Percentiles rank a stretch among this genome's conserved stretches.
These are phyloP conservation scores for Schizophyllum amplum DNA, from an alignment of 1,284 basidiomycete genomes.

Conservation along the genomic window DNA sequence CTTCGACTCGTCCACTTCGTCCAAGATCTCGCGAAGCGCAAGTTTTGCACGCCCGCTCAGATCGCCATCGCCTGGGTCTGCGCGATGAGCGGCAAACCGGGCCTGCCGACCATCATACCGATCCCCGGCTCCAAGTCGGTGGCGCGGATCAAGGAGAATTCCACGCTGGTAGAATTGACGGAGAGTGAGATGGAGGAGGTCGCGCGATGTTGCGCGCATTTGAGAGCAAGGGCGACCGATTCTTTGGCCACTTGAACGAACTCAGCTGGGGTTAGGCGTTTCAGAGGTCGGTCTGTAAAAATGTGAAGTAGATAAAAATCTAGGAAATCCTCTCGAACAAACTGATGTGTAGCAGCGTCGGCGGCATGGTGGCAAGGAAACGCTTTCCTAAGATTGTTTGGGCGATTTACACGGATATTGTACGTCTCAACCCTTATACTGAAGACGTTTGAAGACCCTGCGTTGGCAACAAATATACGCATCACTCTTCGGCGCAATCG, in stretches of 20 bases:
- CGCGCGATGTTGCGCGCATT: background rate
- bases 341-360: too few relatives aligned
- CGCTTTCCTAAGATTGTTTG: too few relatives aligned
- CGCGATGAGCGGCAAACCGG: slow-evolving; percentile 36
- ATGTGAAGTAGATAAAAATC: background rate
- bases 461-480: too few relatives aligned
- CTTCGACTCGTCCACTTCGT: slow-evolving; percentile 44
- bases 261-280: background rate
- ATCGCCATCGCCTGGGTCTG: slow-evolving; percentile 57
- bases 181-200: background rate
- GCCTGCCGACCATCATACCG: slow-evolving; percentile 42
- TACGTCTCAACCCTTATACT: too few relatives aligned
- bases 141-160: slow-evolving; percentile 11
- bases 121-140: slow-evolving; percentile 40
- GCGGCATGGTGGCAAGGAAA: too few relatives aligned
- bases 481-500: too few relatives aligned
- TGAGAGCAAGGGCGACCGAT: background rate
- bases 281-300: background rate
- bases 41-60: slow-evolving; percentile 44
- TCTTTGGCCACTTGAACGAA: background rate
- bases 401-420: too few relatives aligned
- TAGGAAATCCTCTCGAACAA: background rate
- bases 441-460: too few relatives aligned
- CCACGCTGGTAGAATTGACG: background rate
- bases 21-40: slow-evolving; percentile 36